Evolutionary conservation across 2,329 filamentous ascomycete genomes (phyloP).

Genomic region (Neophaeococcomyces aloes): DNA sequence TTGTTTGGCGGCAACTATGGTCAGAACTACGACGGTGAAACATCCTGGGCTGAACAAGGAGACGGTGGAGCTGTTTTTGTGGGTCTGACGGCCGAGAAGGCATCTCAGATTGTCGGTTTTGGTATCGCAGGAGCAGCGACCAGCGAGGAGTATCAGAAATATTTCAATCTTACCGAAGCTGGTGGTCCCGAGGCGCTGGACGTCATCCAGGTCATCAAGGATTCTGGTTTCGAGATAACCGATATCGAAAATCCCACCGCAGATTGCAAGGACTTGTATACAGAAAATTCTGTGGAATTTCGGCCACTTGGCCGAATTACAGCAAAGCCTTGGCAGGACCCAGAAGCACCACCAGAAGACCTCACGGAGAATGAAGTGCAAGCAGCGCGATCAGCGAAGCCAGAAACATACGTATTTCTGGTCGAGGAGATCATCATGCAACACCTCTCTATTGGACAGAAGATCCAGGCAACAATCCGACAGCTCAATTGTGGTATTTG

Average conservation of each 20-base stretch:
- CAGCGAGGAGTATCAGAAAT: conserved; percentile 29
- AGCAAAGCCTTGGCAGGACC: conserved; percentile 42
- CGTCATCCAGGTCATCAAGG: conserved; percentile 33
- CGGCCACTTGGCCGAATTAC: conserved; percentile 43
- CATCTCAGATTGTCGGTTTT: conserved; percentile 41
- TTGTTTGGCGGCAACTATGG: conserved; percentile 52
- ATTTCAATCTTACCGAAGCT: conserved; percentile 24
- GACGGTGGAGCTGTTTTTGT: conserved; percentile 20
- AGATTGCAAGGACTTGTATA: conserved; percentile 40
- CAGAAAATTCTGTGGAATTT: conserved; percentile 33
- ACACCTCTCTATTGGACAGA: conserved; percentile 55
- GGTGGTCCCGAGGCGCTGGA: conserved; percentile 27
- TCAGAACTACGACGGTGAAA: conserved; percentile 30
- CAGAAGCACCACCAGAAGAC: conserved; percentile 30
- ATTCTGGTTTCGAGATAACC: conserved; percentile 52
- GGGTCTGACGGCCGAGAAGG: conserved; percentile 37
- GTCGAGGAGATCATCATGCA: conserved; percentile 53
- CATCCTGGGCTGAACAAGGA: conserved; percentile 31
- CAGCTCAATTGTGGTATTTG: conserved; percentile 49
- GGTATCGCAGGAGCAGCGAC: conserved; percentile 40
- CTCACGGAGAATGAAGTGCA: conserved; percentile 26
- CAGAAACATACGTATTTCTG: conserved; percentile 46
- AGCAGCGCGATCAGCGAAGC: conserved; percentile 22
- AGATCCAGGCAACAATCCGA: conserved; percentile 46
- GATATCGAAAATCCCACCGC: conserved; percentile 39